These are phyloP conservation scores for Tetrapisispora fleetii DNA, from an alignment of 805 yeast species.

Conservation along the genomic window DNA sequence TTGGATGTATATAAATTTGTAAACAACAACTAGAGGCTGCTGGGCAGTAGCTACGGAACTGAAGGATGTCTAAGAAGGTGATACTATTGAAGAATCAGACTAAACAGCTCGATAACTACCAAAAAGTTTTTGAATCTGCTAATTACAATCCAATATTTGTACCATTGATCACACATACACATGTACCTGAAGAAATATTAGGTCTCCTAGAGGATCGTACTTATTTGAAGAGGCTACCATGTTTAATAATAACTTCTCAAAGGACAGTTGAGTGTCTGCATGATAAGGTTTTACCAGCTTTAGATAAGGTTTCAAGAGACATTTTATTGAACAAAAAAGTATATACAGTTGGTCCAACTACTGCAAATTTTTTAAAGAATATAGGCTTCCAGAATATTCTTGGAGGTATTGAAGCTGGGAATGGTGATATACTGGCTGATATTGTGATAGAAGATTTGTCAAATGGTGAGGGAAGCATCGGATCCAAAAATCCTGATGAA, in stretches of 20 bases:
- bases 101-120: conserved; percentile 58
- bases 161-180: conserved; percentile 64
- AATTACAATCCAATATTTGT: conserved; percentile 45
- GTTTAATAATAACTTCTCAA: conserved; percentile 77
- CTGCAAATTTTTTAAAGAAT: conserved; percentile 44
- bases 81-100: conserved; percentile 65
- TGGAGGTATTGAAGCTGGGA: conserved; percentile 75
- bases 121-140: conserved; percentile 31
- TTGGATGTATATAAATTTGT: too few relatives aligned
- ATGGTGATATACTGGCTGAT: conserved; percentile 62
- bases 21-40: too few relatives aligned
- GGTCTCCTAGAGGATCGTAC: conserved; percentile 35
- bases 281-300: conserved; percentile 30
- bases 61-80: conserved; percentile 24
- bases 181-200: conserved; percentile 34
- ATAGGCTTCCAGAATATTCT: conserved; percentile 59
- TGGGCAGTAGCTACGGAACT: not conserved
- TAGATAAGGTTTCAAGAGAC: conserved; percentile 5
- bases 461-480: conserved; percentile 5
- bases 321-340: conserved; percentile 41
- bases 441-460: conserved; percentile 37
- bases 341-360: conserved; percentile 90
- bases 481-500: conserved; percentile 16
- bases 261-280: conserved; percentile 78
- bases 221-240: conserved; percentile 34